Evolutionary conservation across 1,284 basidiomycete genomes (phyloP).

Genomic region (Somion occarium): DNA sequence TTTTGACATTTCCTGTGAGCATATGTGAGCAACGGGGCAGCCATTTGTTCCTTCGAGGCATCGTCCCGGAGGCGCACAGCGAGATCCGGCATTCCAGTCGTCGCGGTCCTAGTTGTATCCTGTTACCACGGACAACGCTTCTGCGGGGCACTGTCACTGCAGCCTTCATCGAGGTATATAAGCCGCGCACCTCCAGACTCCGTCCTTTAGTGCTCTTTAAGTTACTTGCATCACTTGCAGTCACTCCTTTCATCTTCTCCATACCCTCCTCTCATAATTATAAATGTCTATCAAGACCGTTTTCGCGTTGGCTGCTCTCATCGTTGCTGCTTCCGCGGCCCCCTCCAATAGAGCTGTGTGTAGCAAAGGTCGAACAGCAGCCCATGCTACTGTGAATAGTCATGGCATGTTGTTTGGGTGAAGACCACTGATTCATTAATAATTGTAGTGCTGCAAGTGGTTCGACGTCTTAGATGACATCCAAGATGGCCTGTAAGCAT

Average conservation of each 20-base stretch:
- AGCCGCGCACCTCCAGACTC: too few relatives aligned
- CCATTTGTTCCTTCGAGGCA: not conserved
- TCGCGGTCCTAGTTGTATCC: too few relatives aligned
- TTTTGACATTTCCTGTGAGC: not conserved
- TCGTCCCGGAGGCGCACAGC: not conserved
- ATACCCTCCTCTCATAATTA: too few relatives aligned
- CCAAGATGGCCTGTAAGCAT: constrained; percentile 11
- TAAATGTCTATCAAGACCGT: constrained; percentile 3
- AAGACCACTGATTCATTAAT: not conserved
- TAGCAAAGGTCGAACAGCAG: constrained; percentile 2
- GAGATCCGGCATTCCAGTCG: not conserved
- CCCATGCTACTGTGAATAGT: not conserved
- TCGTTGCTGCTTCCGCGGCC: not conserved
- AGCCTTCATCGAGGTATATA: too few relatives aligned
- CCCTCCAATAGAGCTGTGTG: not conserved
- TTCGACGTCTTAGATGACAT: constrained; percentile 12
- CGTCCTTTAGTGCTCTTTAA: not conserved
- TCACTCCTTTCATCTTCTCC: not conserved
- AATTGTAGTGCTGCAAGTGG: constrained; percentile 10
- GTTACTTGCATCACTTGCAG: not conserved
- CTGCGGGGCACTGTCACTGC: too few relatives aligned
- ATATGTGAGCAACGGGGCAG: not conserved
- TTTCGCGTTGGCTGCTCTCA: constrained; percentile 1
- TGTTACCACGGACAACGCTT: not conserved
- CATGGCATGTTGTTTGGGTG: not conserved